A percentile compares a stretch with the other conserved stretches of the same genome.
Evolutionary conservation across 768 basidiomycete species (phyloP).

Genomic region (Boletus pseudo-olivaceus): DNA sequence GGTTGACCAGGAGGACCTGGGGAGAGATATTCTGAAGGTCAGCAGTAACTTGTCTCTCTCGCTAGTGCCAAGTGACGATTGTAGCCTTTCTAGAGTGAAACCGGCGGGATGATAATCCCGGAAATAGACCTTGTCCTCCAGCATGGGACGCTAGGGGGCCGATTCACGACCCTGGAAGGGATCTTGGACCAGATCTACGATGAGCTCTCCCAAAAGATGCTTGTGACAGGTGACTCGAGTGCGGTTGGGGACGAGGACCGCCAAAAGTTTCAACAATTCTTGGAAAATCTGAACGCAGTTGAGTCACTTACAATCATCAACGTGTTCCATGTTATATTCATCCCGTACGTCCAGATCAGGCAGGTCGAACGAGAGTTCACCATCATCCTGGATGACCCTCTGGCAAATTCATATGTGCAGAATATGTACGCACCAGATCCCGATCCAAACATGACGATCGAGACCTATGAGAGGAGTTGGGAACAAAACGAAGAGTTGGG

Average conservation of each 20-base stretch:
- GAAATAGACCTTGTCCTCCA: constrained; percentile 93
- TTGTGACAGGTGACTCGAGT: constrained; percentile 67
- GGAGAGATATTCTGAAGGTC: constrained; percentile 92
- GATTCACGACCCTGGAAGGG: constrained; percentile 97
- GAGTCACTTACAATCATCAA: constrained; percentile 17
- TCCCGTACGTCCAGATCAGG: constrained; percentile 54
- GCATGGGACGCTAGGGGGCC: constrained; percentile 91
- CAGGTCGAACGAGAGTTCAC: constrained; percentile 80
- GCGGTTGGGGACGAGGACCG: constrained; percentile 41
- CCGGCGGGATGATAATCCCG: constrained; percentile 83
- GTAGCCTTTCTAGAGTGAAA: constrained; percentile 70
- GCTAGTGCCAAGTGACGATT: background rate
- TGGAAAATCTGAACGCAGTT: constrained; percentile 72
- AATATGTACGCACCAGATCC: constrained; percentile 97
- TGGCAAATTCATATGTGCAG: constrained; percentile 94
- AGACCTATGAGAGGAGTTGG: constrained; percentile 78
- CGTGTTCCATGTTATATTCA: background rate
- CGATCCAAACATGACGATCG: constrained; percentile 88
- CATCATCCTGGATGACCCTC: constrained; percentile 89
- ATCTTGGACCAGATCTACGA: constrained; percentile 93
- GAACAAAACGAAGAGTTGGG: constrained; percentile 96
- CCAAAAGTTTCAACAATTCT: constrained; percentile 69
- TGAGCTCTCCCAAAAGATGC: constrained; percentile 86
- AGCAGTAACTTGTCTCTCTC: constrained; percentile 8
- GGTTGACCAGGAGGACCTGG: constrained; percentile 88